phyloP scores from a whole-genome alignment of 768 basidiomycete species.

The Pleurotus cornucopiae region DNA sequence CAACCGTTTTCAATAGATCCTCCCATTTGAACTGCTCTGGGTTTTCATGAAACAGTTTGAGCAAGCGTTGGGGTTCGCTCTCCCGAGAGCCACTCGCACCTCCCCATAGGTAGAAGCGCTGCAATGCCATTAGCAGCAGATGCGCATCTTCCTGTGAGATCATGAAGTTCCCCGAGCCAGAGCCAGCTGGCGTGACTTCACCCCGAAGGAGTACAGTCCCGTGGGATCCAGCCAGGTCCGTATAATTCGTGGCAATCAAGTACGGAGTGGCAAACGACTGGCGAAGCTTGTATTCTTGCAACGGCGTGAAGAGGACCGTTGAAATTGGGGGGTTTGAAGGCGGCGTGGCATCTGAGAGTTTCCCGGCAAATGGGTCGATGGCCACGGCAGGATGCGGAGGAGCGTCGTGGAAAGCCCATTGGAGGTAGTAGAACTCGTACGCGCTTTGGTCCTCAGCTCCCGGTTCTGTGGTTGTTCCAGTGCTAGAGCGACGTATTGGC shows the following conservation, averaged over 20 bases:
- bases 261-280: constrained; percentile 86
- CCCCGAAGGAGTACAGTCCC: constrained; percentile 84
- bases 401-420: constrained; percentile 84
- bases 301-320: constrained; percentile 87
- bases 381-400: constrained; percentile 54
- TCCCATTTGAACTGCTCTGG: constrained; percentile 83
- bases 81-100: constrained; percentile 20
- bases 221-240: constrained; percentile 79
- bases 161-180: constrained; percentile 39
- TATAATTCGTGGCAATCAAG: constrained; percentile 86
- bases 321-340: constrained; percentile 48
- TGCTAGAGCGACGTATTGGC: constrained; percentile 61
- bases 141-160: constrained; percentile 83
- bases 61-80: constrained; percentile 42
- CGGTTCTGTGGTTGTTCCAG: constrained; percentile 26
- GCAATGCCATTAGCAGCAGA: constrained; percentile 70
- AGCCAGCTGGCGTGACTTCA: constrained; percentile 71
- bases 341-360: constrained; percentile 19
- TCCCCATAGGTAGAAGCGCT: constrained; percentile 81
- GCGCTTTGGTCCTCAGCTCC: constrained; percentile 32
- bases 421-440: constrained; percentile 80
- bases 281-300: constrained; percentile 89
- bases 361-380: constrained; percentile 39
- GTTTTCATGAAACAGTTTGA: constrained; percentile 72
- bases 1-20: constrained; percentile 58